Evolutionary conservation across 2,329 filamentous ascomycete genomes (phyloP).

Genomic region (Paracoccidioides lutzii): DNA sequence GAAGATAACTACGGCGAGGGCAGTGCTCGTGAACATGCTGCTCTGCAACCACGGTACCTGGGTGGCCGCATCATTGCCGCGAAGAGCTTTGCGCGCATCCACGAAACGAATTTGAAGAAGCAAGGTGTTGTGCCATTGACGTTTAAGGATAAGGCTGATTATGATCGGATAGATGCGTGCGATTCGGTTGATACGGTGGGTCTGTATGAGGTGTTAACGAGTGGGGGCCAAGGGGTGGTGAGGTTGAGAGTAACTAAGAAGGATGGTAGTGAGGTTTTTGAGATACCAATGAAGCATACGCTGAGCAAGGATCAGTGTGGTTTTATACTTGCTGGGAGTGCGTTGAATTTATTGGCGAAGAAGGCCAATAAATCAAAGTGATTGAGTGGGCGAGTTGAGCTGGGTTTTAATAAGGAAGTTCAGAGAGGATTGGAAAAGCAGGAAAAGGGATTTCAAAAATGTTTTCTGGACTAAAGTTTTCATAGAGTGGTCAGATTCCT

Average conservation of each 20-base stretch:
- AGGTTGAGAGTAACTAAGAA: slow-evolving; percentile 52
- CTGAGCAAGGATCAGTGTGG: slow-evolving; percentile 79
- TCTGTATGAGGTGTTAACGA: slow-evolving; percentile 65
- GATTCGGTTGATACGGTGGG: slow-evolving; percentile 76
- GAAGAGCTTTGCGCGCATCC: slow-evolving; percentile 83
- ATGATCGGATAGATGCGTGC: slow-evolving; percentile 68
- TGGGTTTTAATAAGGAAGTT: neutral
- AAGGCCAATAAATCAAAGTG: slow-evolving; percentile 31
- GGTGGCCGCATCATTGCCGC: slow-evolving; percentile 71
- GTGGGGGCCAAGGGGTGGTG: slow-evolving; percentile 66
- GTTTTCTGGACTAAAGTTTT: neutral
- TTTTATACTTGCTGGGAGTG: slow-evolving; percentile 88
- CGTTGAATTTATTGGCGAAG: slow-evolving; percentile 72
- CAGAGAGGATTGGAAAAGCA: neutral
- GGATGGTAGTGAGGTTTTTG: slow-evolving; percentile 48
- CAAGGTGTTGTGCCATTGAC: slow-evolving; percentile 93
- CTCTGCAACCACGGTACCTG: slow-evolving; percentile 79
- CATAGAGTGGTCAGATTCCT: neutral
- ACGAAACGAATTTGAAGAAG: slow-evolving; percentile 94
- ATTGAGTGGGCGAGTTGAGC: neutral
- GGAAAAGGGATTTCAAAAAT: neutral
- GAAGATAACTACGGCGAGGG: slow-evolving; percentile 97
- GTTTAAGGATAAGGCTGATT: slow-evolving; percentile 78
- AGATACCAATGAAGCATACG: slow-evolving; percentile 72
- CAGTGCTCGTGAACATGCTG: slow-evolving; percentile 77